Conservation (phyloP, 2,329 filamentous ascomycete genomes). For the Claviceps sp. region DNA sequence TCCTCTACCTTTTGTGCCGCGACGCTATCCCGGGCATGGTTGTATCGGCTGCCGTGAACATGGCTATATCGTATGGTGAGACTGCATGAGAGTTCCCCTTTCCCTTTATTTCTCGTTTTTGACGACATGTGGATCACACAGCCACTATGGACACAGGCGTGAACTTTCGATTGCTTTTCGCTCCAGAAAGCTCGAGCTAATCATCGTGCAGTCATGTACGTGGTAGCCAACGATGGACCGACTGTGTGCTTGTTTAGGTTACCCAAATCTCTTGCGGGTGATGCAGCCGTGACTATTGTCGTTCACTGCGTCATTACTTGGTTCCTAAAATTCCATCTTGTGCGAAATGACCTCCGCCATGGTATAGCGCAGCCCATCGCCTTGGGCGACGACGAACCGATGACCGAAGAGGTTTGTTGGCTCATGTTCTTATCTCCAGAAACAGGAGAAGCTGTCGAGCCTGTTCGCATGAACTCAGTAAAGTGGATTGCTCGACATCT, state of each 20-base stretch:
- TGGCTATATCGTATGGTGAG: constrained; percentile 1
- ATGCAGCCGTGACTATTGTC: constrained; percentile 34
- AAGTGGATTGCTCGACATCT: constrained; percentile 15
- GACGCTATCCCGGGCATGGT: constrained; percentile 1
- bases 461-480: not conserved
- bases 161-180: too few species aligned
- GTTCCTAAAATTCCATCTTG: constrained; percentile 33
- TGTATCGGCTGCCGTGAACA: not conserved
- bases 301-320: constrained; percentile 38
- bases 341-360: constrained; percentile 31
- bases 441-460: not conserved
- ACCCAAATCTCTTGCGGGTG: not conserved
- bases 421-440: constrained; percentile 24
- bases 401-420: constrained; percentile 24
- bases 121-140: too few species aligned
- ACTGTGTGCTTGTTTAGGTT: not conserved
- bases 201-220: constrained; percentile 1
- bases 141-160: too few species aligned
- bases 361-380: constrained; percentile 34
- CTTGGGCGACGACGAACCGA: constrained; percentile 25
- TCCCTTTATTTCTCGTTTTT: not conserved
- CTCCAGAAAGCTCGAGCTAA: not conserved
- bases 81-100: not conserved
- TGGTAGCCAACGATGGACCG: not conserved
- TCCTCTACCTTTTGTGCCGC: not conserved